Conservation (phyloP, 2,329 filamentous ascomycete species). For the Fonsecaea nubica region DNA sequence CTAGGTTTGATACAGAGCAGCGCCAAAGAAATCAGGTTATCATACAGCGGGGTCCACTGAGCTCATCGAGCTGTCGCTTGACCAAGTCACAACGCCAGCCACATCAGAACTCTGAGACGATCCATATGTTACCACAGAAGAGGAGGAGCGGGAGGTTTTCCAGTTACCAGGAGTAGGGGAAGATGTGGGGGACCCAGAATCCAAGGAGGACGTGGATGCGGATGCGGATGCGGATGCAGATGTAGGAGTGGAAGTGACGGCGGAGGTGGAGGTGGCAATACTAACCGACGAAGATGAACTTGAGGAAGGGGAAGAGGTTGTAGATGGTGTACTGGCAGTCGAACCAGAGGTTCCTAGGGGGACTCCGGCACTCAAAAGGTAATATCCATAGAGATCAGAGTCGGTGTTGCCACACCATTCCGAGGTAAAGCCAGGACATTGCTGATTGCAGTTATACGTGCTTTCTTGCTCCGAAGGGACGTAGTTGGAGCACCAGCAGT, state of each 20-base stretch:
- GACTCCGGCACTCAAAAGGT: conserved; percentile 43
- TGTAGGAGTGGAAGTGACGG: conserved; percentile 10
- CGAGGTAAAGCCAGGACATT: conserved; percentile 55
- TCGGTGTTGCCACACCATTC: conserved; percentile 54
- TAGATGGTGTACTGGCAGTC: conserved; percentile 34
- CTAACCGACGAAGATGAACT: conserved; percentile 37
- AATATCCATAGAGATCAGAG: conserved; percentile 52
- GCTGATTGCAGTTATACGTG: conserved; percentile 47
- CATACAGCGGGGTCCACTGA: conserved; percentile 36
- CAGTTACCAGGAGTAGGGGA: conserved; percentile 24
- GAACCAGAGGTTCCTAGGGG: conserved; percentile 37
- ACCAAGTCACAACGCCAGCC: conserved; percentile 32
- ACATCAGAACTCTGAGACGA: conserved; percentile 37
- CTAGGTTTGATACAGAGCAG: not conserved
- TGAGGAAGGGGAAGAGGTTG: conserved; percentile 36
- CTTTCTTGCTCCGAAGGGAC: conserved; percentile 48
- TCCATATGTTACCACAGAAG: conserved; percentile 34
- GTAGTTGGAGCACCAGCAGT: conserved; percentile 59
- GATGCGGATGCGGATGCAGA: not conserved
- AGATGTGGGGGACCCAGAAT: conserved; percentile 28
- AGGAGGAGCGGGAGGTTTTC: conserved; percentile 21
- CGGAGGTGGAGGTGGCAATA: conserved; percentile 29
- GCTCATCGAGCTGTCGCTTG: conserved; percentile 28
- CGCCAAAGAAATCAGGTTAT: conserved; percentile 23
- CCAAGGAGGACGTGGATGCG: conserved; percentile 9